Evolutionary conservation across 1,139 yeast genomes (phyloP).

Genomic region (Lodderomyces oxycetoniae): DNA sequence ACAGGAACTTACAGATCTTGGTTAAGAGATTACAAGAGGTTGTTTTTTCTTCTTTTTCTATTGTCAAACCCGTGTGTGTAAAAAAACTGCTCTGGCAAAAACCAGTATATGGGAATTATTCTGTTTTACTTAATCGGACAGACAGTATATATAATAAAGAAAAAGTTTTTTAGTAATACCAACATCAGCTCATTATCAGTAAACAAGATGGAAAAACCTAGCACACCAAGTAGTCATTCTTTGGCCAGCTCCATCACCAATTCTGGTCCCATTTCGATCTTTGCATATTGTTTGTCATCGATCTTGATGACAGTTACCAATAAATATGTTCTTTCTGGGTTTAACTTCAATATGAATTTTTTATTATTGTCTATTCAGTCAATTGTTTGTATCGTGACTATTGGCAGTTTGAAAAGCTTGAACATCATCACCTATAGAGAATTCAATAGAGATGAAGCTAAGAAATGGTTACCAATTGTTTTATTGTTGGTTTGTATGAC

Average conservation of each 20-base stretch:
- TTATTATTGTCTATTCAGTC: slow-evolving; percentile 80
- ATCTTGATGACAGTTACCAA: slow-evolving; percentile 97
- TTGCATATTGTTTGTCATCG: slow-evolving; percentile 86
- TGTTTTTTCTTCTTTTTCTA: slow-evolving; percentile 1
- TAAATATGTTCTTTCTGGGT: slow-evolving; percentile 85
- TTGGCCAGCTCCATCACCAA: slow-evolving; percentile 46
- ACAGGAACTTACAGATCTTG: too few species aligned
- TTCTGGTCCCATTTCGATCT: slow-evolving; percentile 81
- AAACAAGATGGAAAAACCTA: slow-evolving; percentile 28
- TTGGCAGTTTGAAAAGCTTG: slow-evolving; percentile 63
- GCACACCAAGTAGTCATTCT: slow-evolving; percentile 15
- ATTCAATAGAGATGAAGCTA: slow-evolving; percentile 82
- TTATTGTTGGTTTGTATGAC: slow-evolving; percentile 86
- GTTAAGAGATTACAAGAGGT: too few species aligned
- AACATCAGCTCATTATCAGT: not conserved
- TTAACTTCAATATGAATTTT: slow-evolving; percentile 83
- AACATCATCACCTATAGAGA: slow-evolving; percentile 83
- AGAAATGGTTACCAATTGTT: slow-evolving; percentile 93
- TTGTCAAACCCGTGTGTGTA: not conserved
- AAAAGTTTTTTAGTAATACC: slow-evolving; percentile 15
- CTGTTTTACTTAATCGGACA: slow-evolving; percentile 40
- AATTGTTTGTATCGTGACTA: slow-evolving; percentile 71
- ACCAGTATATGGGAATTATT: slow-evolving; percentile 37
- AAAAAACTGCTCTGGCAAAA: not conserved
- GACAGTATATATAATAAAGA: slow-evolving; percentile 27